Conservation (phyloP, 2,329 filamentous ascomycete genomes). For the Fusarium coffeatum region DNA sequence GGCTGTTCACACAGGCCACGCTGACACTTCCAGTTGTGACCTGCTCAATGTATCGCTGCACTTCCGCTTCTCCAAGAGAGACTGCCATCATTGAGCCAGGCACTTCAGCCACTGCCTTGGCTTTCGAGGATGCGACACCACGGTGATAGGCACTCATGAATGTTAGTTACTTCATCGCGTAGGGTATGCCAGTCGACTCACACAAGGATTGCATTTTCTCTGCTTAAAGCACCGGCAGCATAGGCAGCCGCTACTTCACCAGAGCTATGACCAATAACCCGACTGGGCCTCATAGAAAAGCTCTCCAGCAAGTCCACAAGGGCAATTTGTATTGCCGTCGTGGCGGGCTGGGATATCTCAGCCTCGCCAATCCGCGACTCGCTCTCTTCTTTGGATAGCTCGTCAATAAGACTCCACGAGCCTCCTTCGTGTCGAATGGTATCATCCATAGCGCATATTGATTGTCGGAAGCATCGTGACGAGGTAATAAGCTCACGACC, state of each 20-base stretch:
- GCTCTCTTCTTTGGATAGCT: neutral
- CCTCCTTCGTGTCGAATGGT: neutral
- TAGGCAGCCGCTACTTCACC: constrained; percentile 12
- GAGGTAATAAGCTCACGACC: neutral
- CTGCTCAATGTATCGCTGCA: constrained; percentile 1
- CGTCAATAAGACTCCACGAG: neutral
- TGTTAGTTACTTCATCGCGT: neutral
- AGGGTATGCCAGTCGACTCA: neutral
- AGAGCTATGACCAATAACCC: constrained; percentile 6
- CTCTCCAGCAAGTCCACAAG: constrained; percentile 4
- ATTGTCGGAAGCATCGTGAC: neutral
- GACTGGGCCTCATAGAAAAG: neutral
- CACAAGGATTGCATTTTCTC: constrained; percentile 4
- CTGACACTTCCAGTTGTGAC: neutral
- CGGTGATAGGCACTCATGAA: neutral
- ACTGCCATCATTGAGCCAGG: constrained; percentile 14
- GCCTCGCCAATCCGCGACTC: neutral
- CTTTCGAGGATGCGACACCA: neutral
- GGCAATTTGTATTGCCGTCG: constrained; percentile 5
- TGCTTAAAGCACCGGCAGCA: neutral
- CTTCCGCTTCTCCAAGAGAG: neutral
- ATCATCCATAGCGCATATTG: neutral
- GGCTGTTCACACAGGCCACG: constrained; percentile 11
- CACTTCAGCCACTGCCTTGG: neutral
- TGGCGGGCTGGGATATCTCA: constrained; percentile 9